Base-by-base conservation (phyloP, 345 rosid species). In the Bruguiera parviflora region DNA sequence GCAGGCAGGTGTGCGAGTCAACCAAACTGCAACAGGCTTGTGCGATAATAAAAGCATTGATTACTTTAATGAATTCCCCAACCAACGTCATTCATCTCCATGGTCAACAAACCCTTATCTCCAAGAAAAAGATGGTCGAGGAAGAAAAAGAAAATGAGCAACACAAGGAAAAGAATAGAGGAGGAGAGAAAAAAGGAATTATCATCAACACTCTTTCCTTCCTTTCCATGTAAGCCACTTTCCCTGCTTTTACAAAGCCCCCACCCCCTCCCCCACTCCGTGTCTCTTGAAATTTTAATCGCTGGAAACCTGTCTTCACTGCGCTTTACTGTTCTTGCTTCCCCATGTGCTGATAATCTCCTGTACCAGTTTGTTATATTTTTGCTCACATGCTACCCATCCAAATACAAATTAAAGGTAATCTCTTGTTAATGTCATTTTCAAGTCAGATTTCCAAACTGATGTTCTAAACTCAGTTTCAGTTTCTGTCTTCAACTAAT, bases 91-190 rank as follows among this genome's bases (percentile, higher is more conserved):
- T 22, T 32, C 25, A 1, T 29, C 63, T 0, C 56, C 37, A 29
- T 74, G 71, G 87, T 84, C 85, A 84, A 83, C 83, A 83, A 74
- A 71, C 70, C 75, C 72, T 75, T 70, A 37, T 76, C 78, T 63
- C 56, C 55, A 71, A 29, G 9, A 67, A 13, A 66, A 16, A 8
- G 53, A 25, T 31, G 53, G 53, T 62, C 47, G 43, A 49, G 70
- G 53, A 62, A 65, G 58, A 46, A 35, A 67, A 66, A 58, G 63
- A 61, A 61, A 59, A 6, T 5, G 66, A 61, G 47, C 64, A 72
- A 63, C 52, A 33, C 64, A 37, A 68, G n/a, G 24, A 58, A 56
- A 24, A 52, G 25, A 60, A 47, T 64, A 24, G 46, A 51, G 55
- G 49, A 65, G 61, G 21, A 70, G 32, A 51, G 32, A 53, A 61